These are phyloP conservation scores for Suaeda aralocaspica DNA, from an alignment of 148 eudicot species.

Conservation along the genomic window DNA sequence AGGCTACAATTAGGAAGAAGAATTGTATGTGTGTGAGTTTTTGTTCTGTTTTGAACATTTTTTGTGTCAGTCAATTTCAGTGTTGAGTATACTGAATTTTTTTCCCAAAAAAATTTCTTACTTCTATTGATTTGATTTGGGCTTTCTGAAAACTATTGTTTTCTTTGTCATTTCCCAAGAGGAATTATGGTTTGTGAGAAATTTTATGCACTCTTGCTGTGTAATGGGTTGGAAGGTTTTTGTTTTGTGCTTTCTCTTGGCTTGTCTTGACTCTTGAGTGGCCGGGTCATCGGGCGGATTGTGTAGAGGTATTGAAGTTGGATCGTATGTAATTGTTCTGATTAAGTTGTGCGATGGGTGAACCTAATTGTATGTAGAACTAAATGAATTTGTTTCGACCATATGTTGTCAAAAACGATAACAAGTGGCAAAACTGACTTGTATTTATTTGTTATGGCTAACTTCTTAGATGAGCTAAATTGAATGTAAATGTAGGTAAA, in stretches of 20 bases:
- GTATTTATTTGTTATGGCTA: too few species aligned
- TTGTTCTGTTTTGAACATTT: conserved; percentile 9
- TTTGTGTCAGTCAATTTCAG: not conserved
- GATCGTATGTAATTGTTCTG: too few species aligned
- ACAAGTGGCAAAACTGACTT: too few species aligned
- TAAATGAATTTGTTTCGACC: too few species aligned
- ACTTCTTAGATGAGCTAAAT: too few species aligned
- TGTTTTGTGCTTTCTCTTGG: not conserved
- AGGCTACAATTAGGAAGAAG: conserved; percentile 20
- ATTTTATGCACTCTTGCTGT: not conserved
- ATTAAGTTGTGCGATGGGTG: too few species aligned
- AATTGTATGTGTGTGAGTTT: not conserved
- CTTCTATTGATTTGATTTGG: conserved; percentile 22
- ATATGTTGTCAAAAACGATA: too few species aligned
- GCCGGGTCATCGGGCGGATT: too few species aligned
- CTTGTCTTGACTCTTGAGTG: too few species aligned
- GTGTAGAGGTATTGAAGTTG: too few species aligned
- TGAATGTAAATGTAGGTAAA: too few species aligned
- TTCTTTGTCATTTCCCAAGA: conserved; percentile 28
- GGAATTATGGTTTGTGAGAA: conserved; percentile 14
- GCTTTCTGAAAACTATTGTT: not conserved
- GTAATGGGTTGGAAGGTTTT: not conserved
- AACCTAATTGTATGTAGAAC: too few species aligned
- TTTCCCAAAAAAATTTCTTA: conserved; percentile 6
- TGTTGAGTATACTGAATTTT: not conserved